Conservation (phyloP, 2,329 filamentous ascomycete species). For the Beauveria sp. region DNA sequence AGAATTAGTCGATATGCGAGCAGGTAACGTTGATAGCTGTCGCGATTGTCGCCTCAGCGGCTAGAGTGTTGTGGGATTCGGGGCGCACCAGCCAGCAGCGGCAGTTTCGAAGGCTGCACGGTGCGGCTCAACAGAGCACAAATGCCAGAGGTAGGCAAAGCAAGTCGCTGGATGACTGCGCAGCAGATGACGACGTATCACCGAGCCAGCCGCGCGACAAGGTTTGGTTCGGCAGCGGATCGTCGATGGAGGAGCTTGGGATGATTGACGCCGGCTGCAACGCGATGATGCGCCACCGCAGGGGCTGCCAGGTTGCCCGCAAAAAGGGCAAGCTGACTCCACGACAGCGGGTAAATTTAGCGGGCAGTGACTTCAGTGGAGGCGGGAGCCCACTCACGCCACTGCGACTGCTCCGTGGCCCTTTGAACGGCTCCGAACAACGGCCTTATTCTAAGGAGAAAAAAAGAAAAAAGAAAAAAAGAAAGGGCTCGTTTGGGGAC, state of each 20-base stretch:
- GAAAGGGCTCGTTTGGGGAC: too few species aligned
- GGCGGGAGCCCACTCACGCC: too few species aligned
- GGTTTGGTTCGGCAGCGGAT: background rate
- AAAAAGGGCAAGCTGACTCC: background rate
- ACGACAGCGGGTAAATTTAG: background rate
- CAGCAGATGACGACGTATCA: background rate
- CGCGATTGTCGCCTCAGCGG: background rate
- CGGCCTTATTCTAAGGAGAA: too few species aligned
- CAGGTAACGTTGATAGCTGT: background rate
- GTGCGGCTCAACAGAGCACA: background rate
- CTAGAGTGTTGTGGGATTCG: background rate
- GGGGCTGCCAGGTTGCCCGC: background rate
- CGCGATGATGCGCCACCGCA: constrained; percentile 4
- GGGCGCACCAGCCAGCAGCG: background rate
- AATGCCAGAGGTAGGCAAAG: background rate
- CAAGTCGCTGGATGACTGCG: background rate
- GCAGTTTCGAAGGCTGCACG: background rate
- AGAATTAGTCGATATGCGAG: background rate
- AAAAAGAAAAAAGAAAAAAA: too few species aligned
- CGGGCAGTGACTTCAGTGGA: too few species aligned
- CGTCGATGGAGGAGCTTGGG: background rate
- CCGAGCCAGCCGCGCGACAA: background rate
- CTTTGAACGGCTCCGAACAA: too few species aligned
- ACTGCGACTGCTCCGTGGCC: too few species aligned
- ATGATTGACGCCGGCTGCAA: constrained; percentile 4